Conservation (phyloP, 2,329 filamentous ascomycete genomes). For the Kalaharituber pfeilii region DNA sequence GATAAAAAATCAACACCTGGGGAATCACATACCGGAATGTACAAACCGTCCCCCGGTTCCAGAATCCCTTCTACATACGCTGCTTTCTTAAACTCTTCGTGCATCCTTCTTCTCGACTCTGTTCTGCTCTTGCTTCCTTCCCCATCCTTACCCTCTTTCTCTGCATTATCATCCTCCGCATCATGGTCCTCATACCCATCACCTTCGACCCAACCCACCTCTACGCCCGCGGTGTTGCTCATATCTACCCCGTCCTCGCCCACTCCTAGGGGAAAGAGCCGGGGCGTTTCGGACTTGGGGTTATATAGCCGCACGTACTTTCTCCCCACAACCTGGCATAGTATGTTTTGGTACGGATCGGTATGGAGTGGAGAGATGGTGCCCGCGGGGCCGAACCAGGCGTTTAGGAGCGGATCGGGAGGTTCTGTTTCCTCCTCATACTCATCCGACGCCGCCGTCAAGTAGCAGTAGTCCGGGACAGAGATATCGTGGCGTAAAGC, state of each 20-base stretch:
- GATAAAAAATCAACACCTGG: neutral
- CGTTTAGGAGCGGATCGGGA: constrained; percentile 54
- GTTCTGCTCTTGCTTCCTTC: constrained; percentile 12
- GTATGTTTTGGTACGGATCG: constrained; percentile 83
- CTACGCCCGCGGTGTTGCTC: constrained; percentile 71
- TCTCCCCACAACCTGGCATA: constrained; percentile 71
- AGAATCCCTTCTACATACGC: constrained; percentile 62
- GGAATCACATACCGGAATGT: constrained; percentile 48
- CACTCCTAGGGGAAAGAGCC: constrained; percentile 43
- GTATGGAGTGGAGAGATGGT: constrained; percentile 90
- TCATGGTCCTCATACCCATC: constrained; percentile 30
- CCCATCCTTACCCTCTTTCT: constrained; percentile 19
- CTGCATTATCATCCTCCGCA: constrained; percentile 11
- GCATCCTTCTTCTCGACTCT: constrained; percentile 8
- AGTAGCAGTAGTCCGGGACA: constrained; percentile 73
- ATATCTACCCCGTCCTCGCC: constrained; percentile 62
- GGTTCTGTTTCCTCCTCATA: constrained; percentile 23
- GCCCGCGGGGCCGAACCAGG: constrained; percentile 75
- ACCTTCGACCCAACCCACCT: constrained; percentile 53
- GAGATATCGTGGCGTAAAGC: constrained; percentile 55
- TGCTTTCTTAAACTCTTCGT: constrained; percentile 39
- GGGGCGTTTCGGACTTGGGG: constrained; percentile 42
- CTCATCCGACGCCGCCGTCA: constrained; percentile 39
- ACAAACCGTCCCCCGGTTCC: constrained; percentile 64
- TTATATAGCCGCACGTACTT: constrained; percentile 82